Percentiles rank a stretch among this genome's conserved stretches.
Conservation (phyloP, 495 filamentous ascomycete genomes). For the Chaetomium tenue region DNA sequence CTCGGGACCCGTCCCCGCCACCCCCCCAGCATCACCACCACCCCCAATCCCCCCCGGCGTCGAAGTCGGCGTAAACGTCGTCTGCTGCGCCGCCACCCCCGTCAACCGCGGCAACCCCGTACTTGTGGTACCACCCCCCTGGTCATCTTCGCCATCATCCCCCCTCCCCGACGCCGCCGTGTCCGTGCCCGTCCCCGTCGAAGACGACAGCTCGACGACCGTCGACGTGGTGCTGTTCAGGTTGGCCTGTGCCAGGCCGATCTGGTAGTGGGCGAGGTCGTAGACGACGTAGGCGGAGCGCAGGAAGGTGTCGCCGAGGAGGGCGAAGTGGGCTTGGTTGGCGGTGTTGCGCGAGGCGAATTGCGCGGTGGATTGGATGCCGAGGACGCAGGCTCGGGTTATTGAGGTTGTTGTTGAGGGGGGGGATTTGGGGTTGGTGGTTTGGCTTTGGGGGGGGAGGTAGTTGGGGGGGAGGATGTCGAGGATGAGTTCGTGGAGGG, state of each 20-base stretch:
- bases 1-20: not conserved
- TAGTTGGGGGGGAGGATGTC: constrained; percentile 41
- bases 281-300: constrained; percentile 93
- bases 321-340: constrained; percentile 30
- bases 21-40: not conserved
- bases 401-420: constrained; percentile 26
- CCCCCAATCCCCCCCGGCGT: not conserved
- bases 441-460: too few relatives aligned
- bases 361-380: constrained; percentile 39
- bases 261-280: constrained; percentile 78
- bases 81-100: constrained; percentile 39
- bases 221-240: constrained; percentile 64
- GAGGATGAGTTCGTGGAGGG: constrained; percentile 72
- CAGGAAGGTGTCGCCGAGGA: constrained; percentile 85
- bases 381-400: constrained; percentile 42
- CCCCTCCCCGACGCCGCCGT: not conserved
- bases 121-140: not conserved
- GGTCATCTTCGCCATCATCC: not conserved
- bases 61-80: constrained; percentile 21
- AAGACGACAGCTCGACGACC: constrained; percentile 45
- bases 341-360: constrained; percentile 22
- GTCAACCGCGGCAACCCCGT: constrained; percentile 42
- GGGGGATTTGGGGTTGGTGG: constrained; percentile 13
- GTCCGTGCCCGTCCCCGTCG: constrained; percentile 1
- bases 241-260: constrained; percentile 81